A percentile compares a stretch with the other conserved stretches of the same genome.
Evolutionary conservation across 495 filamentous ascomycete species (phyloP).

Genomic region (Hyaloscypha hepaticicola): DNA sequence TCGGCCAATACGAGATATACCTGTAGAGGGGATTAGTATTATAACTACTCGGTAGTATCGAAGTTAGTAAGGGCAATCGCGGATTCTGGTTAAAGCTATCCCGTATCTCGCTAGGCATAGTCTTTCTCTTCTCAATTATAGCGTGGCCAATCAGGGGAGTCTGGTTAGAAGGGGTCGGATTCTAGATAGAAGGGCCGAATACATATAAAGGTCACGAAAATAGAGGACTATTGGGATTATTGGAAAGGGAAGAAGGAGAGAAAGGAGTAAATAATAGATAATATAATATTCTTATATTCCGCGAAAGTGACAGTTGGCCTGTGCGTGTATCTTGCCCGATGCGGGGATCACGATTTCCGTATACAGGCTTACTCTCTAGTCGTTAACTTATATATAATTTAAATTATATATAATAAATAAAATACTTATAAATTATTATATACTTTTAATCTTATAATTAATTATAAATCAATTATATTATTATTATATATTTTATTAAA

Average conservation of each 20-base stretch:
- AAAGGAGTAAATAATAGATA: slow-evolving; percentile 6
- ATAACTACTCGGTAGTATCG: slow-evolving; percentile 20
- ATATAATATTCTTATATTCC: neutral
- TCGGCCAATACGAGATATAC: slow-evolving; percentile 9
- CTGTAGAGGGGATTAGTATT: slow-evolving; percentile 15
- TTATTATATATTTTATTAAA: too few relatives aligned
- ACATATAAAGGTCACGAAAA: neutral
- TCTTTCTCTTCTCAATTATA: neutral
- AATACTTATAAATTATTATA: too few relatives aligned
- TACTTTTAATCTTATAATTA: too few relatives aligned
- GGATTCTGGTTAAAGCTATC: slow-evolving; percentile 25
- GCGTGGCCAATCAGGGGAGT: too few relatives aligned
- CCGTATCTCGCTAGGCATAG: slow-evolving; percentile 13
- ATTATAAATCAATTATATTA: too few relatives aligned
- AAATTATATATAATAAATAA: too few relatives aligned
- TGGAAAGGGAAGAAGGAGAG: slow-evolving; percentile 1
- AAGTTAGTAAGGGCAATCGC: slow-evolving; percentile 13
- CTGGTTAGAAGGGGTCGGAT: too few relatives aligned
- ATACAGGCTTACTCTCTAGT: too few relatives aligned
- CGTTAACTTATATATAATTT: too few relatives aligned
- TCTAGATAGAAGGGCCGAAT: slow-evolving; percentile 25
- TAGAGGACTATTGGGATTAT: neutral
- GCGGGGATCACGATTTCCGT: too few relatives aligned
- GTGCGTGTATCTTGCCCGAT: too few relatives aligned
- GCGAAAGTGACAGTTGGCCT: too few relatives aligned